Percentiles rank a stretch among this genome's conserved stretches.
Conservation (phyloP, 371 early-diverging fungal genomes). For the Capillidium heterosporum region DNA sequence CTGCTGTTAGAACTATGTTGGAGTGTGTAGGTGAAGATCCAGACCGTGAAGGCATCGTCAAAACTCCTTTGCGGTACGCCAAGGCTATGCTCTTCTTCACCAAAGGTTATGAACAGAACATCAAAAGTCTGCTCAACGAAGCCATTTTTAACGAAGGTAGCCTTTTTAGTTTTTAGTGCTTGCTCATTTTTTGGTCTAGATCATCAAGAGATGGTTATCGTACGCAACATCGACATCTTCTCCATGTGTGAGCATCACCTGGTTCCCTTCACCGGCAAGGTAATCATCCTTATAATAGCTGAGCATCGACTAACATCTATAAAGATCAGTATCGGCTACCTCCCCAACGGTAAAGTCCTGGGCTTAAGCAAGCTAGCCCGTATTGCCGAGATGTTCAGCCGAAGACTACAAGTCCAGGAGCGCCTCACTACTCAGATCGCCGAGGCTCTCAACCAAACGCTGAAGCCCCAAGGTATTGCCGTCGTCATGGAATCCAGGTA, state of each 20-base stretch:
- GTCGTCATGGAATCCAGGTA: slow-evolving; percentile 91
- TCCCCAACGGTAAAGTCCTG: slow-evolving; percentile 85
- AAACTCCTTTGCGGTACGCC: slow-evolving; percentile 93
- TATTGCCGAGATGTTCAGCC: slow-evolving; percentile 92
- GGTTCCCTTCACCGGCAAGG: slow-evolving; percentile 94
- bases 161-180: background rate
- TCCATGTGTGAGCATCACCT: slow-evolving; percentile 97
- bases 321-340: slow-evolving; percentile 89
- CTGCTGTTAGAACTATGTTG: slow-evolving; percentile 72
- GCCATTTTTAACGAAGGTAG: slow-evolving; percentile 86
- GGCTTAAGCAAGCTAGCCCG: slow-evolving; percentile 94
- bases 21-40: slow-evolving; percentile 92
- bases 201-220: slow-evolving; percentile 96
- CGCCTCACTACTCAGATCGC: slow-evolving; percentile 95
- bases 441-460: slow-evolving; percentile 63
- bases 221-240: slow-evolving; percentile 85
- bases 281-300: slow-evolving; percentile 12
- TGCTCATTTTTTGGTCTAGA: slow-evolving; percentile 38
- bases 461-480: slow-evolving; percentile 93
- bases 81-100: slow-evolving; percentile 94
- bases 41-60: slow-evolving; percentile 82
- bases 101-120: slow-evolving; percentile 83
- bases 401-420: slow-evolving; percentile 95
- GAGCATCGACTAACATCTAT: background rate
- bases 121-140: slow-evolving; percentile 46